Percentiles rank a stretch among this genome's conserved stretches.
phyloP scores from a whole-genome alignment of 768 basidiomycete genomes.

The Vararia minispora region DNA sequence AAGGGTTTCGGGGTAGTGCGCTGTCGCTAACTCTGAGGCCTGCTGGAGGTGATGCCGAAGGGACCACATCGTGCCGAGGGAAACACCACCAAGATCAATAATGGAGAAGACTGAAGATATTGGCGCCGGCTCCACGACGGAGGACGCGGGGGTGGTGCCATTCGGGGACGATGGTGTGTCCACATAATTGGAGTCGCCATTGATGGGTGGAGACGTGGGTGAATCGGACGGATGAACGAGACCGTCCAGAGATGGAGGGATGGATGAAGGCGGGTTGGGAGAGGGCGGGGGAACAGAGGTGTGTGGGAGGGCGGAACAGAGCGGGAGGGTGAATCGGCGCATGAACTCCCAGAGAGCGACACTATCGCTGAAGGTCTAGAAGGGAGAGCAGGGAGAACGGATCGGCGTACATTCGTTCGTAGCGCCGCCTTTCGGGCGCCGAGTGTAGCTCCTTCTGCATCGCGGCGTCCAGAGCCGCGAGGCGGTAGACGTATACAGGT shows the following conservation, averaged over 20 bases:
- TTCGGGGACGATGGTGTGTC: no score
- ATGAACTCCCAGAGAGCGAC: conserved; percentile 58
- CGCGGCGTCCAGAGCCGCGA: conserved; percentile 44
- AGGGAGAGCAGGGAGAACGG: background rate
- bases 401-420: conserved; percentile 58
- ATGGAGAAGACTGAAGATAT: conserved; percentile 55
- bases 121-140: conserved; percentile 28
- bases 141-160: background rate
- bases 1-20: conserved; percentile 76
- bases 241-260: no score
- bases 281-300: conserved; percentile 21
- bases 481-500: conserved; percentile 67
- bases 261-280: no score
- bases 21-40: conserved; percentile 62
- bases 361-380: conserved; percentile 23
- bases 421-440: conserved; percentile 40
- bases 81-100: conserved; percentile 58
- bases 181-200: no score
- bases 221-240: no score
- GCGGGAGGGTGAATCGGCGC: conserved; percentile 48
- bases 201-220: background rate
- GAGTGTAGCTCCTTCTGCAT: conserved; percentile 51
- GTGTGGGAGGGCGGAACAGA: conserved; percentile 54
- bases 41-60: conserved; percentile 65
- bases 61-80: conserved; percentile 56